phyloP scores from a whole-genome alignment of 2,329 filamentous ascomycete genomes.

The Scytalidium sp. region DNA sequence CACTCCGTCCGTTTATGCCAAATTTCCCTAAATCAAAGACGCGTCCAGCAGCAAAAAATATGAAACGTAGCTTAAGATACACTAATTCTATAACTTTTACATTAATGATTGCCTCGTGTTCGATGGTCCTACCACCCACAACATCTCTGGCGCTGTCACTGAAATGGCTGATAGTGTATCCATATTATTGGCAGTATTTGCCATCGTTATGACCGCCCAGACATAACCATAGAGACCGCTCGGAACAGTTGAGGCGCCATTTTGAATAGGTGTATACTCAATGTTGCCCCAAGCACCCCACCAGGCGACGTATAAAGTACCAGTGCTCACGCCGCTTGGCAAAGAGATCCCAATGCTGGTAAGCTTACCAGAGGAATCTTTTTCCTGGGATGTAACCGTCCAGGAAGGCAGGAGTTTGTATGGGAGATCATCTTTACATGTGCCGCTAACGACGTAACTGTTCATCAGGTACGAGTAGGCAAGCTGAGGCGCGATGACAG shows the following conservation, averaged over 20 bases:
- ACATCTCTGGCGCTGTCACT: conserved; percentile 32
- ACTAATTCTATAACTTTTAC: too few relatives aligned
- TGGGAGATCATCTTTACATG: conserved; percentile 14
- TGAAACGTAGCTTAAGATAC: too few relatives aligned
- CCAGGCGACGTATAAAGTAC: conserved; percentile 32
- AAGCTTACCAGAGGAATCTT: conserved; percentile 10
- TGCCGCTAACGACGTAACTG: conserved; percentile 27
- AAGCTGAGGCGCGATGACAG: conserved; percentile 27
- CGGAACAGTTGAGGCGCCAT: conserved; percentile 26
- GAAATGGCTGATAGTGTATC: conserved; percentile 18
- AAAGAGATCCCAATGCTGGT: conserved; percentile 21
- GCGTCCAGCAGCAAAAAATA: too few relatives aligned
- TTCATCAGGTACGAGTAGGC: conserved; percentile 29
- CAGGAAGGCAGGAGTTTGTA: conserved; percentile 21
- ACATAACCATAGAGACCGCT: conserved; percentile 31
- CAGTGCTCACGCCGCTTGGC: conserved; percentile 7
- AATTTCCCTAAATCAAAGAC: too few relatives aligned
- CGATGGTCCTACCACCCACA: conserved; percentile 28
- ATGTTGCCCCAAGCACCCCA: conserved; percentile 33
- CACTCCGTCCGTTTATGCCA: too few relatives aligned
- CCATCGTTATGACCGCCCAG: conserved; percentile 31
- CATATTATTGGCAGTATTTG: conserved; percentile 12
- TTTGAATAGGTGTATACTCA: conserved; percentile 25
- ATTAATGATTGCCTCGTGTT: too few relatives aligned
- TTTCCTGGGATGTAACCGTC: conserved; percentile 14